Evolutionary conservation across 371 early-diverging fungal genomes (phyloP), one percentile per base, ranked within the genome.

Genomic region (Phascolomyces articulosus): DNA sequence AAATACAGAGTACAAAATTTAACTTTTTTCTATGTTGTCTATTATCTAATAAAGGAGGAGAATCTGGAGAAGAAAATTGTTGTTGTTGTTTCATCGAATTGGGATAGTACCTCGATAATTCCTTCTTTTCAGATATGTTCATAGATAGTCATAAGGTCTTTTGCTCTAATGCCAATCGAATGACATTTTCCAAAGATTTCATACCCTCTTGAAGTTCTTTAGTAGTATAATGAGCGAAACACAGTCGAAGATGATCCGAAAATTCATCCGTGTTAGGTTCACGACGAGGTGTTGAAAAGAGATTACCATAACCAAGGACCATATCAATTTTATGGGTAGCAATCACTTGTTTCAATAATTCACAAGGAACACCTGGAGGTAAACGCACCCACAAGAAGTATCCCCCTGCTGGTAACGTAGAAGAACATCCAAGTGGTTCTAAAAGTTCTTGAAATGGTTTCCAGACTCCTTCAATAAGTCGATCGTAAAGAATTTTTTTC

Each of bases 331-430:
- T 15, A 27, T 73, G 63, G 1, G 57, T 11, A 23, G 60, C 31
- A 2, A 69, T 74, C 13, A 63, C 58, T 16, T 64, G 47, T 26
- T 64, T 54, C 47, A 80, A 56, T 23, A 64, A 27, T 13, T 20
- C 27, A 29, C 61, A 63, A 15, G 29, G 55, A n/a, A 78, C 41
- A 4, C 70, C 62, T 1, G 20, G 10, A n/a, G 82, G 82, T 21
- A 81, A 40, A 18, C 57, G 67, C 9, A 81, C 28, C 82, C 82
- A 81, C 26, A 81, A 56, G 67, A 81, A 81, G 60, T 81, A 81
- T 1, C 82, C 82, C 2, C 82, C 79, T 24, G 34, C 56, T 4
- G 82, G 82, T 40, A 51, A 41, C 13, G 57, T 44, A 1, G 62
- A 57, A 9, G 61, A 34, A 44, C 79, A 81, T 8, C 82, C 82